Conservation (phyloP, 2,329 filamentous ascomycete species). For the Cladosporium sp. region DNA sequence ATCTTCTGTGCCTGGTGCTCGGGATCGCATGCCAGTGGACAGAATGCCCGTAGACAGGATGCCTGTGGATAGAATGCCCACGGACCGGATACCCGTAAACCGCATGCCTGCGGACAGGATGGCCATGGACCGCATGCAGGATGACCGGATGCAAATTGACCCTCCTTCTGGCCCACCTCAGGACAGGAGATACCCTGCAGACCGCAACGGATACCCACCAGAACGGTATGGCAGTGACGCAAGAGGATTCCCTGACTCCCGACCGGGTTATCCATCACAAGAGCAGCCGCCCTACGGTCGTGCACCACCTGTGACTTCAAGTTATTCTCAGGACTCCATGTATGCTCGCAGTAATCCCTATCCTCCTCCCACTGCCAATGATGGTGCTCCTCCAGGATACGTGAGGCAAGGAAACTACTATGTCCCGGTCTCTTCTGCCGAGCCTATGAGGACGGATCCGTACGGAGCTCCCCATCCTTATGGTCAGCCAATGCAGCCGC, state of each 20-base stretch:
- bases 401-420: slow-evolving; percentile 31
- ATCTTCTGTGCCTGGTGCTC: slow-evolving; percentile 4
- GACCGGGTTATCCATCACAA: slow-evolving; percentile 13
- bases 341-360: slow-evolving; percentile 23
- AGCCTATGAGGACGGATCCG: slow-evolving; percentile 16
- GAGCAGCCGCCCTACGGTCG: slow-evolving; percentile 8
- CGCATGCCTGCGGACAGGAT: slow-evolving; percentile 26
- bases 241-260: slow-evolving; percentile 19
- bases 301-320: slow-evolving; percentile 21
- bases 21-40: slow-evolving; percentile 13
- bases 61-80: slow-evolving; percentile 14
- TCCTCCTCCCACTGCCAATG: slow-evolving; percentile 23
- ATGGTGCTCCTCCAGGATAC: slow-evolving; percentile 31
- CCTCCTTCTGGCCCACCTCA: slow-evolving; percentile 16
- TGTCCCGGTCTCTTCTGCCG: slow-evolving; percentile 28
- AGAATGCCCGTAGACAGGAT: slow-evolving; percentile 12
- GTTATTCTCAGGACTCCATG: slow-evolving; percentile 28
- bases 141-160: slow-evolving; percentile 24
- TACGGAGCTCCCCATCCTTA: slow-evolving; percentile 7
- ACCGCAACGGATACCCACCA: slow-evolving; percentile 20
- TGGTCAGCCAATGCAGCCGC: slow-evolving; percentile 5
- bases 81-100: slow-evolving; percentile 21
- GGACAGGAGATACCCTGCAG: slow-evolving; percentile 16
- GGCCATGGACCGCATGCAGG: slow-evolving; percentile 17
- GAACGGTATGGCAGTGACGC: slow-evolving; percentile 17